A percentile compares a stretch with the other conserved stretches of the same genome.
Conservation (phyloP, 768 basidiomycete genomes). For the Mycena crocata region DNA sequence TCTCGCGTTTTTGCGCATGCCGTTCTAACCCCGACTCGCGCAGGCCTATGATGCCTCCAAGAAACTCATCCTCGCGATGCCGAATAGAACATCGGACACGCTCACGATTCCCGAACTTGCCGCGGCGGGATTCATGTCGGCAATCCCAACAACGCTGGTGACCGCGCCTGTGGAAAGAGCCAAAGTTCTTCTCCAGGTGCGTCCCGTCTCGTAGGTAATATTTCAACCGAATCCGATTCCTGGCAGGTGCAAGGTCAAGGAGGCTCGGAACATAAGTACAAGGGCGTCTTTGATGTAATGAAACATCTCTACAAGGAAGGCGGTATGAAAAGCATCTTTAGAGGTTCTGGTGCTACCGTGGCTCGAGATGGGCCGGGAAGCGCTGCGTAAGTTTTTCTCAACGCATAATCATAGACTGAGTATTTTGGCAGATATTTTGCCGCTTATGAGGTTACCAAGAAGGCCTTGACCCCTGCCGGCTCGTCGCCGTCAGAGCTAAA, state of each 20-base stretch:
- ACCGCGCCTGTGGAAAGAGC: conserved; percentile 98
- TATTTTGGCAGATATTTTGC: conserved; percentile 84
- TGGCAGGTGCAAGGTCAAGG: conserved; percentile 91
- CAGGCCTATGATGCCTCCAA: conserved; percentile 96
- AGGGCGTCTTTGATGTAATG: conserved; percentile 92
- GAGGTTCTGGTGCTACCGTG: conserved; percentile 93
- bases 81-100: conserved; percentile 71
- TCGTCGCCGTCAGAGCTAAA: conserved; percentile 85
- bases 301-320: conserved; percentile 93
- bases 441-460: conserved; percentile 95
- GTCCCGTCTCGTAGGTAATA: conserved; percentile 28
- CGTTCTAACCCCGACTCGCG: not conserved
- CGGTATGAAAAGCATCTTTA: conserved; percentile 89
- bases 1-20: conserved; percentile 22
- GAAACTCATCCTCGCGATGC: conserved; percentile 85
- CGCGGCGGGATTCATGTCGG: conserved; percentile 92
- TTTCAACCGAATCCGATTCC: conserved; percentile 22
- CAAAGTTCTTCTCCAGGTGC: conserved; percentile 92
- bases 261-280: conserved; percentile 77
- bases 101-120: conserved; percentile 88
- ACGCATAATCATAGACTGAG: conserved; percentile 13
- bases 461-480: conserved; percentile 82
- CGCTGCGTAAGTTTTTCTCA: conserved; percentile 78
- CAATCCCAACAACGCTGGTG: conserved; percentile 89
- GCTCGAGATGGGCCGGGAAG: conserved; percentile 96